These are phyloP conservation scores for Cladorrhinum sp. DNA, from an alignment of 2,329 filamentous ascomycete genomes.

Conservation along the genomic window DNA sequence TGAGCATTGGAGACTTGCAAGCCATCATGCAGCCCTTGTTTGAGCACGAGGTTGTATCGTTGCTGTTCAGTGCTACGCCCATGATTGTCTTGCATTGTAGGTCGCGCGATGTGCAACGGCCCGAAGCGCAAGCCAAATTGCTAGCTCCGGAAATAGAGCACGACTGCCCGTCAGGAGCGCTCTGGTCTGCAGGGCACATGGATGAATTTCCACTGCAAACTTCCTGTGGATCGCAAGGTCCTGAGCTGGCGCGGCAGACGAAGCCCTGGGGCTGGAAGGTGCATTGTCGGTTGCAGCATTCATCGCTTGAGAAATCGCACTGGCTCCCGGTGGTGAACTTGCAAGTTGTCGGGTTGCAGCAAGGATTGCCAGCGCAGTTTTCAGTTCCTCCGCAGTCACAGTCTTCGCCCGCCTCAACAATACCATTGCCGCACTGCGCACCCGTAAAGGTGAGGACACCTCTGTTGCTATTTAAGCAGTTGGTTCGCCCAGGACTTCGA, in stretches of 20 bases:
- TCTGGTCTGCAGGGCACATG: conserved; percentile 70
- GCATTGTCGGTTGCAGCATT: conserved; percentile 69
- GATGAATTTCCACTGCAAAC: conserved; percentile 71
- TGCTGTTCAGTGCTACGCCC: conserved; percentile 68
- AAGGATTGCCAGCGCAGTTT: conserved; percentile 70
- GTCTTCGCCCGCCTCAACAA: conserved; percentile 90
- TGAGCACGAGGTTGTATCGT: conserved; percentile 78
- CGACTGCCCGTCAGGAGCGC: conserved; percentile 63
- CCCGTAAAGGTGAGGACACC: conserved; percentile 77
- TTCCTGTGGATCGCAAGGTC: conserved; percentile 82
- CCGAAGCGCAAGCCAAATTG: conserved; percentile 73
- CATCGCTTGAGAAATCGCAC: conserved; percentile 79
- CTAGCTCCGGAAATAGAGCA: conserved; percentile 65
- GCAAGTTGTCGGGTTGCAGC: conserved; percentile 85
- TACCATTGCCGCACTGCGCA: conserved; percentile 91
- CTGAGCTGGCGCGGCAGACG: conserved; percentile 76
- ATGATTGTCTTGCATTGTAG: conserved; percentile 84
- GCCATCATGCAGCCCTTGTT: conserved; percentile 69
- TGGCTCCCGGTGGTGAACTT: conserved; percentile 72
- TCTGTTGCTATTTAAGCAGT: conserved; percentile 81
- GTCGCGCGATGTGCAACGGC: conserved; percentile 90
- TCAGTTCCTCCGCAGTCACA: conserved; percentile 85
- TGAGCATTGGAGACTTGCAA: conserved; percentile 69
- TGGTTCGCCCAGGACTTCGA: conserved; percentile 69
- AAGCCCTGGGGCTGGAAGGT: conserved; percentile 64